Conservation (phyloP, 164 flowering plant genomes). For the Magnolia changhungtana region DNA sequence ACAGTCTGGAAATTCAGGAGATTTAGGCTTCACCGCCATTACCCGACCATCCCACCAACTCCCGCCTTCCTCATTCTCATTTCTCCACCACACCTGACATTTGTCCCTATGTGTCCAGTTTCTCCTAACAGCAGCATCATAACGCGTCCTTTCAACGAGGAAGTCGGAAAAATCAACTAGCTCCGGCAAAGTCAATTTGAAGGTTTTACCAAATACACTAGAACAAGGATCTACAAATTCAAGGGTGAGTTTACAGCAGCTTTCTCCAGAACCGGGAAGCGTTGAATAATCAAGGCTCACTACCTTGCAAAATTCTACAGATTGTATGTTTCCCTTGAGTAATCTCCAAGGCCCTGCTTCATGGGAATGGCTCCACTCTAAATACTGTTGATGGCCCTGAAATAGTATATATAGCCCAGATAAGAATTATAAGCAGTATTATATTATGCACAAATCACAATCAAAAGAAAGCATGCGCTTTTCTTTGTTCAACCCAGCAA, state of each 20-base stretch:
- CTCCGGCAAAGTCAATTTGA: slow-evolving; percentile 77
- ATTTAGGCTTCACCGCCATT: slow-evolving; percentile 51
- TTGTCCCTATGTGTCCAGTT: slow-evolving; percentile 83
- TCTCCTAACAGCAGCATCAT: slow-evolving; percentile 65
- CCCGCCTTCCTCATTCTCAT: slow-evolving; percentile 71
- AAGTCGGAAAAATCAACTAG: slow-evolving; percentile 74
- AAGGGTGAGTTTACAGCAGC: slow-evolving; percentile 89
- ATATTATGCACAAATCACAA: no score
- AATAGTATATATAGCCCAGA: slow-evolving; percentile 3
- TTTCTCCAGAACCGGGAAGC: slow-evolving; percentile 87
- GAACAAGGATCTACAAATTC: slow-evolving; percentile 64
- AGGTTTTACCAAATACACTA: slow-evolving; percentile 41
- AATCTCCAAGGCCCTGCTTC: slow-evolving; percentile 64
- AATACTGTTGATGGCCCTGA: slow-evolving; percentile 88
- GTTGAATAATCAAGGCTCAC: slow-evolving; percentile 59
- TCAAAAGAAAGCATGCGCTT: no score
- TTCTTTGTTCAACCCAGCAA: neutral
- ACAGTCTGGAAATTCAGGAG: slow-evolving; percentile 77
- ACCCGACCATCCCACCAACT: slow-evolving; percentile 94
- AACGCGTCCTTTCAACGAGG: slow-evolving; percentile 78
- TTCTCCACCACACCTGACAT: slow-evolving; percentile 94
- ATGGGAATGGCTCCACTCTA: slow-evolving; percentile 22
- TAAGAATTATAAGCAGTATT: neutral
- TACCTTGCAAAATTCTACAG: slow-evolving; percentile 81
- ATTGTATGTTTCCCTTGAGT: slow-evolving; percentile 44